Evolutionary conservation across 495 filamentous ascomycete genomes (phyloP), one percentile per base, ranked within the genome.

Genomic region (Cladorrhinum samala): DNA sequence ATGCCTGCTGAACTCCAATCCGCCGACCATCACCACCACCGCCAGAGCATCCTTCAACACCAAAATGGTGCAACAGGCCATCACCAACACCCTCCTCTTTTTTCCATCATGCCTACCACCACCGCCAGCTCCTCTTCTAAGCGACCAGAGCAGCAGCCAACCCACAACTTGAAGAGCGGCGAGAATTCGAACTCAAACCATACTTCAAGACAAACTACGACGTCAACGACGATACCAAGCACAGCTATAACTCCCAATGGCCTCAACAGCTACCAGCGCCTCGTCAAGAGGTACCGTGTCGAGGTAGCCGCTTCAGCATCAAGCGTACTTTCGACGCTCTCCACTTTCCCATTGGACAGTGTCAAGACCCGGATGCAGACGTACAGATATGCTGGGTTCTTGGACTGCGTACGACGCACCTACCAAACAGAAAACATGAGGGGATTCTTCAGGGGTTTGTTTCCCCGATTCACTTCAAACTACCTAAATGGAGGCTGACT

Each of bases 281-380:
- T 83, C 72, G 68, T 84, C 54, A 91, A 88, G 68, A 75, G 75
- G 56, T 89, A 91, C 68, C 78, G 87, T 40, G 88, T 86, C n/a
- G 85, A 89, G 70, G 81, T 89, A 36, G 83, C 88, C 41, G 87
- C 88, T 13, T 85, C 83, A 57, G 68, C 81, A 9, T 85, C 83
- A 59, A 90, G 85, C 68, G 73, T 91, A 44, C 65, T 89, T 38
- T 88, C 85, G 18, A 90, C 87, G 7, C 73, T 88, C 63, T 72
- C 77, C 54, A 83, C 87, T 18, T 92, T 89, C 65, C 88, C 88
- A 23, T 75, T 92, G 48, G 88, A 92, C 67, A 90, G 86, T 45
- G 83, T 91, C 58, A 92, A 92, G 70, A 89, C 87, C 27, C 85
- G 88, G 51, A 88, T 92, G 83, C 88, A 92, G 74, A 89, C 85